phyloP scores from a whole-genome alignment of 78 protist species.

The Chrysochromulina tobinii region DNA sequence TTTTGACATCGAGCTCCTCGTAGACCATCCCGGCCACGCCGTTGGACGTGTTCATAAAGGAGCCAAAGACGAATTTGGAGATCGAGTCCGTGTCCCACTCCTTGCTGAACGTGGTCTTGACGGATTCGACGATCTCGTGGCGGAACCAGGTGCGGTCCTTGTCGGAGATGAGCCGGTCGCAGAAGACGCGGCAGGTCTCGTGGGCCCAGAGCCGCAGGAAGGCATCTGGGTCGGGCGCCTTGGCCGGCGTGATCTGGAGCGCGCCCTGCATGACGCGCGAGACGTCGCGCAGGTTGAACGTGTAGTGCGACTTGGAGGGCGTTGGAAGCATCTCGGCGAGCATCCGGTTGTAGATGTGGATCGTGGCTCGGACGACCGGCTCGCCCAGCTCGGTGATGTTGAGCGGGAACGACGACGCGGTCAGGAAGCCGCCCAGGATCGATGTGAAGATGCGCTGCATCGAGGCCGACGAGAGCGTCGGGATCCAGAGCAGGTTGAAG shows the following conservation, averaged over 20 bases:
- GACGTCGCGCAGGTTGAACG: constrained; percentile 86
- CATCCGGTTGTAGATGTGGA: constrained; percentile 60
- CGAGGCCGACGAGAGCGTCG: constrained; percentile 42
- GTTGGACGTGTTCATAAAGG: constrained; percentile 12
- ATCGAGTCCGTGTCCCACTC: not conserved
- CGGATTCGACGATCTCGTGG: not conserved
- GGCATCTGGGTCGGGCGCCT: not conserved
- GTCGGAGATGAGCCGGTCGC: constrained; percentile 54
- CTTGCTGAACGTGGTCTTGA: not conserved
- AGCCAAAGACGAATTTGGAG: constrained; percentile 47
- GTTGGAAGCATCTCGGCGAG: constrained; percentile 66
- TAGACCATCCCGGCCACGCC: not conserved
- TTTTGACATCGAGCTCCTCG: not conserved
- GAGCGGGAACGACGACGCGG: not conserved
- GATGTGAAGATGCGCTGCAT: constrained; percentile 65
- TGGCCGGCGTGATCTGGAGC: constrained; percentile 42
- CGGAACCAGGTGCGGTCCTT: constrained; percentile 45
- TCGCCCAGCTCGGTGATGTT: not conserved
- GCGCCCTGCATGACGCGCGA: constrained; percentile 65
- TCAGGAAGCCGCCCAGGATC: constrained; percentile 69
- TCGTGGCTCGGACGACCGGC: constrained; percentile 57
- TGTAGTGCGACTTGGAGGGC: constrained; percentile 84
- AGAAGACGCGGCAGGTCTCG: constrained; percentile 55
- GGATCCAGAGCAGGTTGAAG: constrained; percentile 64
- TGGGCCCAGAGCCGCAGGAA: constrained; percentile 65